Base-by-base conservation (phyloP, 2,329 filamentous ascomycete genomes). In the Fusarium mundagurra region DNA sequence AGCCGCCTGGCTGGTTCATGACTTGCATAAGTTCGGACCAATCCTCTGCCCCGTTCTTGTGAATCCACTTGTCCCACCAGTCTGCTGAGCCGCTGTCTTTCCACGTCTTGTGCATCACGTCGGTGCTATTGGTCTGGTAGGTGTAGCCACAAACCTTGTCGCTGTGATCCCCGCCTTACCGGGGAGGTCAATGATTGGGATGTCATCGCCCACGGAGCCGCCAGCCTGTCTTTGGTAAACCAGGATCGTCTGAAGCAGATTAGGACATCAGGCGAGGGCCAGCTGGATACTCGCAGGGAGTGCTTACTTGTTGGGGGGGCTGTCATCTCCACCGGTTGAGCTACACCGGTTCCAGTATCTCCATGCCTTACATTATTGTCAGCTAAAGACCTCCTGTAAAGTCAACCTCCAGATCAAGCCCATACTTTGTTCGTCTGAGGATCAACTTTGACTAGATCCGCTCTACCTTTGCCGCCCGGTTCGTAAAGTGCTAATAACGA, bases 381-480 rank as follows among this genome's bases (percentile, higher is more conserved):
- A 57, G 5, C 29, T 17, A 34, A 6, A 3, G 11, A 24, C 4
- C 16, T 29, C 9, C 14, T 3, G 18, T 22, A 33, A 20, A 48
- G 11, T 31, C 20, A 29, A 29, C 14, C n/a, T 6, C 12, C 17
- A 7, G 8, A 8, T 0, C 7, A 27, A 18, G 2, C 14, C 14
- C 0, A 33, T 18, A 61, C 47, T 29, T 61, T 53, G 38, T 61
- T 61, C 7, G 47, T 61, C 18, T 17, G 24, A 3, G 59, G 47
- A 36, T 53, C 38, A 39, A 61, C 38, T 7, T 61, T 61, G 14
- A 61, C 59, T 24, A 61, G 27, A 62, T 62, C 60, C 11, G 60
- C 60, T 44, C 48, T 31, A 7, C 60, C 60, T 31, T 45, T 11
- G 3, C 60, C 60, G n/a, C 48, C 60, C 24, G 60, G 31, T 62